Evolutionary conservation across 2,329 filamentous ascomycete genomes (phyloP).

Genomic region (Gyromitra esculenta): DNA sequence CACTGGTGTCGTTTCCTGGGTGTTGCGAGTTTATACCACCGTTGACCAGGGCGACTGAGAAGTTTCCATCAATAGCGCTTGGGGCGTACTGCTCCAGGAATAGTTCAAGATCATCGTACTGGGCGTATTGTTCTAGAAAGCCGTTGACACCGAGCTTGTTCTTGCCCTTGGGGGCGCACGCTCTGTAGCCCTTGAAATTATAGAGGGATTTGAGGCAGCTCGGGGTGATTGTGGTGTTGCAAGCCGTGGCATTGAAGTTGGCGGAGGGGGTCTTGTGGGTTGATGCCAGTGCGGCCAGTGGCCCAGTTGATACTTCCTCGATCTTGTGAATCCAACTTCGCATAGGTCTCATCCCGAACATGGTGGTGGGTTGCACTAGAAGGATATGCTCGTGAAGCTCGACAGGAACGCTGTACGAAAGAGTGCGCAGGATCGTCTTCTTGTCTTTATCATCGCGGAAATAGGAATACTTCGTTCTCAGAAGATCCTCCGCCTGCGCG

Average conservation of each 20-base stretch:
- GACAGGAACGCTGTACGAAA: slow-evolving; percentile 69
- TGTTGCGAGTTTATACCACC: slow-evolving; percentile 62
- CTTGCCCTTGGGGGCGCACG: slow-evolving; percentile 47
- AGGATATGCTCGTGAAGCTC: slow-evolving; percentile 67
- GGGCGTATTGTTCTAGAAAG: slow-evolving; percentile 58
- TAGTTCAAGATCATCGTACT: slow-evolving; percentile 61
- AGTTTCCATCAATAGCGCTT: slow-evolving; percentile 62
- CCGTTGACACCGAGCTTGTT: slow-evolving; percentile 57
- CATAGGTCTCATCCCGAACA: slow-evolving; percentile 64
- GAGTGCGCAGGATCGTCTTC: slow-evolving; percentile 54
- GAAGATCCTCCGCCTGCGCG: slow-evolving; percentile 56
- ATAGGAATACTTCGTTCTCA: slow-evolving; percentile 57
- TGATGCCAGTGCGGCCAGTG: not conserved
- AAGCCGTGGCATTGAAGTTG: slow-evolving; percentile 55
- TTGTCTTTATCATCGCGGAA: slow-evolving; percentile 55
- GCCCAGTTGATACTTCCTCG: not conserved
- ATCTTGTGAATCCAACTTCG: slow-evolving; percentile 13
- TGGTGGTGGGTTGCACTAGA: slow-evolving; percentile 73
- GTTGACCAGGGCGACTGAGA: slow-evolving; percentile 62
- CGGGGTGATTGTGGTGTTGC: slow-evolving; percentile 59
- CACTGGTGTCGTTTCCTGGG: slow-evolving; percentile 58
- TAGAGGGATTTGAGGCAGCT: slow-evolving; percentile 59
- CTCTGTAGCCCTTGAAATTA: slow-evolving; percentile 57
- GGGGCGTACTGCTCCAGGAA: slow-evolving; percentile 65
- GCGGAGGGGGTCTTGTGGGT: slow-evolving; percentile 7